Evolutionary conservation across 2,329 filamentous ascomycete species (phyloP), one percentile per base, ranked within the genome.

Genomic region (Paraphaeosphaeria minitans): DNA sequence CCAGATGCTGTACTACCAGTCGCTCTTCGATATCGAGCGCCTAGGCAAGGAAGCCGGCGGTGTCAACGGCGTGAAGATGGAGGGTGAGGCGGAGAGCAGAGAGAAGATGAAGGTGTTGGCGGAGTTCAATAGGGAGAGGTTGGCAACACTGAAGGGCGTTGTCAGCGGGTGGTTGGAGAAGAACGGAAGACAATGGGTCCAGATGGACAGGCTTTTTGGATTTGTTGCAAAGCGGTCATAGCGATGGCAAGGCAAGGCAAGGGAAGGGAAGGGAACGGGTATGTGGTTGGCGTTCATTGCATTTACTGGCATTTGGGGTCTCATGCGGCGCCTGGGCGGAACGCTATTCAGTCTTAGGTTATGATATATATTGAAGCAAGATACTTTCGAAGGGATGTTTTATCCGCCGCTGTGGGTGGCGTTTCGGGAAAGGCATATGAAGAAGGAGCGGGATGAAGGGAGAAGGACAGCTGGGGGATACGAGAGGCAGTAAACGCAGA

Each of bases 181-280:
- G 80, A 96, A 93, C 77, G 93, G 93, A 27, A 83, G 92, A 67
- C 90, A 93, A 77, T 97, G 92, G 92, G 93, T 97, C 53, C 90
- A 92, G 66, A 97, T 97, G 93, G 92, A 95, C 77, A 88, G 83
- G 65, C 78, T 97, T 63, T 97, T 97, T 82, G 84, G 85, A 63
- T 84, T 85, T 79, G 82, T 81, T 59, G 70, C 80, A 59, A 77
- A 73, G 62, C 37, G 46, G 48, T 59, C 53, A 46, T 45, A 31
- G 14, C 42, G 33, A 29, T 12, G 48, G 33, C 31, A 39, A 19
- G n/a, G n/a, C n/a, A n/a, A n/a, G n/a, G n/a, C n/a, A n/a, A n/a
- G n/a, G n/a, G n/a, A n/a, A n/a, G n/a, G n/a, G n/a, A n/a, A n/a
- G 19, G 12, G 3, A 29, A n/a, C 13, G n/a, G n/a, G 10, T 43